These are phyloP conservation scores for Rhodotorula sp. DNA, from an alignment of 1,284 basidiomycete genomes.

Conservation along the genomic window DNA sequence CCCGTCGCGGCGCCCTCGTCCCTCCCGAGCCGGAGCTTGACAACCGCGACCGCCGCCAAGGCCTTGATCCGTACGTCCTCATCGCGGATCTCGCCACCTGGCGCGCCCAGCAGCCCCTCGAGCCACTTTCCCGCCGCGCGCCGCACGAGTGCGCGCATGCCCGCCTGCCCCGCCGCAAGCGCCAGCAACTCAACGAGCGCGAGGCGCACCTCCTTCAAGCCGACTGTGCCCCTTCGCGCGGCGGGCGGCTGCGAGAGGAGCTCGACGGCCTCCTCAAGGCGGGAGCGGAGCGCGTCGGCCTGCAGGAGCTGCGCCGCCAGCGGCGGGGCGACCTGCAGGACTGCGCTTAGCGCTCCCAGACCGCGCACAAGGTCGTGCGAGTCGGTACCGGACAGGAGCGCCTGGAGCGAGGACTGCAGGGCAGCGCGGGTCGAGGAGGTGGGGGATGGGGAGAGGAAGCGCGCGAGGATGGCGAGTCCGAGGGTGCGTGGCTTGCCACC, in stretches of 20 bases:
- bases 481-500: not conserved
- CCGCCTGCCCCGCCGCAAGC: constrained; percentile 54
- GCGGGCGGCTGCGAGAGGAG: constrained; percentile 56
- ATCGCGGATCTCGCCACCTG: constrained; percentile 49
- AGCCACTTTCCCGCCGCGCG: constrained; percentile 62
- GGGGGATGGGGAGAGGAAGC: constrained; percentile 4
- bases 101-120: constrained; percentile 56
- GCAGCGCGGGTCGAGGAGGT: constrained; percentile 16
- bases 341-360: constrained; percentile 65
- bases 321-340: constrained; percentile 73
- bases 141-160: constrained; percentile 34
- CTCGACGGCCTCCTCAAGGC: constrained; percentile 65
- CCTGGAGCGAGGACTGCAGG: constrained; percentile 7
- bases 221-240: constrained; percentile 59
- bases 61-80: constrained; percentile 59
- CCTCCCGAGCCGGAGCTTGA: constrained; percentile 70
- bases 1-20: constrained; percentile 44
- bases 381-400: constrained; percentile 30
- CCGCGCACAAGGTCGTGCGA: constrained; percentile 31
- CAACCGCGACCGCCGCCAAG: constrained; percentile 69
- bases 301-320: constrained; percentile 62
- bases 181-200: constrained; percentile 63
- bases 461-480: not conserved
- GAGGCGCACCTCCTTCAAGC: constrained; percentile 1
- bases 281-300: constrained; percentile 63